Evolutionary conservation across 2,329 filamentous ascomycete species (phyloP).

Genomic region (Cladosporium velox): DNA sequence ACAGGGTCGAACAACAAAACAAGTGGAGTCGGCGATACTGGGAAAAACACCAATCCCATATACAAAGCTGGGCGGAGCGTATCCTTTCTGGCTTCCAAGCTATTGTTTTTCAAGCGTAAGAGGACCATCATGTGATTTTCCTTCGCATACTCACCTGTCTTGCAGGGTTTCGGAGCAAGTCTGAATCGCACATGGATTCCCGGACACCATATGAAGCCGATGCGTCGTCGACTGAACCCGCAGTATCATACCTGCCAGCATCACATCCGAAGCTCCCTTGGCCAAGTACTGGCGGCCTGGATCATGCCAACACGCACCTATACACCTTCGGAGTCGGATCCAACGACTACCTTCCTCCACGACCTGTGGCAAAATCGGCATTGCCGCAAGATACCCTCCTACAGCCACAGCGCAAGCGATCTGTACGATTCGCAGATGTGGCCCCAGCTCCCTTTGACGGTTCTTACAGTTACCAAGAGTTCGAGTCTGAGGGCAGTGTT

Average conservation of each 20-base stretch:
- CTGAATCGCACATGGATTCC: conserved; percentile 2
- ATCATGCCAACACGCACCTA: not conserved
- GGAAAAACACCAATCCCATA: not conserved
- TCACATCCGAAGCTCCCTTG: not conserved
- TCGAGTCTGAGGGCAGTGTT: conserved; percentile 7
- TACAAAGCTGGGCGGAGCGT: conserved; percentile 2
- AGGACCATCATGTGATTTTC: not conserved
- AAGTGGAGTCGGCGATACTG: not conserved
- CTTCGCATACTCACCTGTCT: not conserved
- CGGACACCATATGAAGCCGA: not conserved
- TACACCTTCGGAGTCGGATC: conserved; percentile 14
- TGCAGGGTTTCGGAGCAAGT: conserved; percentile 5
- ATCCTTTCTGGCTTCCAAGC: not conserved
- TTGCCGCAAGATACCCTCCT: not conserved
- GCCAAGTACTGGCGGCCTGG: conserved; percentile 18
- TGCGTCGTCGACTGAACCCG: not conserved
- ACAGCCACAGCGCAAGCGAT: conserved; percentile 16
- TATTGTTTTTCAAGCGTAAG: conserved; percentile 8
- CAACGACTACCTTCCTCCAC: not conserved
- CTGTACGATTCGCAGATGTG: conserved; percentile 18
- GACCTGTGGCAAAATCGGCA: not conserved
- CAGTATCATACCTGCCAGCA: not conserved
- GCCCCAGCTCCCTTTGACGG: conserved; percentile 13
- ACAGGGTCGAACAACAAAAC: not conserved
- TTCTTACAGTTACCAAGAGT: conserved; percentile 8